Evolutionary conservation across 1,284 basidiomycete genomes (phyloP).

Genomic region (Meira nashicola): DNA sequence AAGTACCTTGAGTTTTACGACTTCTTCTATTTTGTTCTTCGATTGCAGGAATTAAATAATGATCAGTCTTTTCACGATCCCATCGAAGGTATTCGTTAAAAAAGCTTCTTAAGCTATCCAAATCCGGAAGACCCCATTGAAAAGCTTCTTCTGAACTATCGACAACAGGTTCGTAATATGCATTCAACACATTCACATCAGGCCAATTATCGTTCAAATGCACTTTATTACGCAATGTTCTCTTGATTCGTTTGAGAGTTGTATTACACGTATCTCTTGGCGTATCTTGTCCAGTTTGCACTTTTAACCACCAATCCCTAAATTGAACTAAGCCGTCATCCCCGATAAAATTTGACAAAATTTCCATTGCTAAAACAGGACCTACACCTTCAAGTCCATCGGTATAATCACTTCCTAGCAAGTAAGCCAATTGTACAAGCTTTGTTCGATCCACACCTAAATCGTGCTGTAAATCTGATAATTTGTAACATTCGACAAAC

Average conservation of each 20-base stretch:
- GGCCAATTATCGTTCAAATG: constrained; percentile 81
- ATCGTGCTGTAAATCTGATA: constrained; percentile 78
- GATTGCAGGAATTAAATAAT: constrained; percentile 86
- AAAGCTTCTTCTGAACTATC: constrained; percentile 90
- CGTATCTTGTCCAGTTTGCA: constrained; percentile 83
- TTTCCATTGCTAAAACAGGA: constrained; percentile 91
- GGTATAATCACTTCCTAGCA: constrained; percentile 94
- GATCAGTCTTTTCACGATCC: constrained; percentile 80
- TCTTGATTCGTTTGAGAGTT: constrained; percentile 46
- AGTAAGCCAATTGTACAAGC: constrained; percentile 81
- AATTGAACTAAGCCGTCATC: constrained; percentile 77
- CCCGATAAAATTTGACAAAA: constrained; percentile 36
- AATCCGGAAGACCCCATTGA: constrained; percentile 92
- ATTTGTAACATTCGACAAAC: constrained; percentile 91
- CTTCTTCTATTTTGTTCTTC: constrained; percentile 58
- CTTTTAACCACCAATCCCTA: constrained; percentile 88
- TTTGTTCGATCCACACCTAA: constrained; percentile 80
- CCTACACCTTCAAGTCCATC: constrained; percentile 93
- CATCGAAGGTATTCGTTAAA: constrained; percentile 80
- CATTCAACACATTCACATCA: constrained; percentile 74
- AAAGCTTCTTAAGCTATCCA: constrained; percentile 69
- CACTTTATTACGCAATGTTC: constrained; percentile 58
- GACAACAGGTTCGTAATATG: constrained; percentile 84
- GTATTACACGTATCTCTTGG: constrained; percentile 61
- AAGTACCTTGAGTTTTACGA: constrained; percentile 57